phyloP scores from a whole-genome alignment of 2,329 filamentous ascomycete genomes.

The Didymella glomerata region DNA sequence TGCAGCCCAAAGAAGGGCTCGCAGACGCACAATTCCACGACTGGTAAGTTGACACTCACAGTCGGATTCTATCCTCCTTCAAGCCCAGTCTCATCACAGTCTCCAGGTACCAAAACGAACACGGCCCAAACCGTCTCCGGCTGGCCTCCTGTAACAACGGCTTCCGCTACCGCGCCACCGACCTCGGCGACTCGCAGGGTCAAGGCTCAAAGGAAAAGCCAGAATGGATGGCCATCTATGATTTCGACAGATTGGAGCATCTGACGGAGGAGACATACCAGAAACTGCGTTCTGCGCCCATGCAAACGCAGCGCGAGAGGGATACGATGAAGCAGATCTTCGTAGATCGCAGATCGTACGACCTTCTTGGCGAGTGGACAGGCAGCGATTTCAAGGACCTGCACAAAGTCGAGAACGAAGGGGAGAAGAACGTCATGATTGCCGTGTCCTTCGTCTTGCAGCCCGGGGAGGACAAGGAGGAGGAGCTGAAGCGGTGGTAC shows the following conservation, averaged over 20 bases:
- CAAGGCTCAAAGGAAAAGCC: constrained; percentile 59
- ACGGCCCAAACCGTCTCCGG: constrained; percentile 81
- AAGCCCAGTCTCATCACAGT: constrained; percentile 45
- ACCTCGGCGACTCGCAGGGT: constrained; percentile 53
- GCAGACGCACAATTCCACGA: constrained; percentile 79
- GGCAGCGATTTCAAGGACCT: constrained; percentile 66
- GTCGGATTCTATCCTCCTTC: constrained; percentile 32
- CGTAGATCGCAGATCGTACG: constrained; percentile 76
- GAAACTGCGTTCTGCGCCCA: constrained; percentile 64
- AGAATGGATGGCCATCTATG: constrained; percentile 81
- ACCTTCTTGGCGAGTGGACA: constrained; percentile 66
- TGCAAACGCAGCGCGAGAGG: constrained; percentile 67
- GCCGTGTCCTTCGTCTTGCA: constrained; percentile 67
- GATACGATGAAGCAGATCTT: constrained; percentile 71
- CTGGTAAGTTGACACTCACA: constrained; percentile 46
- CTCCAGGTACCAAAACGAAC: constrained; percentile 81
- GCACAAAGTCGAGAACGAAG: constrained; percentile 67
- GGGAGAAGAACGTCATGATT: constrained; percentile 65
- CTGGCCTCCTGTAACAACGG: constrained; percentile 79
- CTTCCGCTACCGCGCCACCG: constrained; percentile 77
- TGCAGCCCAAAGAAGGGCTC: constrained; percentile 76
- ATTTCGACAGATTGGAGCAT: constrained; percentile 76
- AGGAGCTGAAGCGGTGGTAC: constrained; percentile 74
- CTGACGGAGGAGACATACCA: constrained; percentile 76
- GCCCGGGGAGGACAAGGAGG: constrained; percentile 60